Evolutionary conservation across 2,329 filamentous ascomycete species (phyloP).

Genomic region (Alternaria postmessia): DNA sequence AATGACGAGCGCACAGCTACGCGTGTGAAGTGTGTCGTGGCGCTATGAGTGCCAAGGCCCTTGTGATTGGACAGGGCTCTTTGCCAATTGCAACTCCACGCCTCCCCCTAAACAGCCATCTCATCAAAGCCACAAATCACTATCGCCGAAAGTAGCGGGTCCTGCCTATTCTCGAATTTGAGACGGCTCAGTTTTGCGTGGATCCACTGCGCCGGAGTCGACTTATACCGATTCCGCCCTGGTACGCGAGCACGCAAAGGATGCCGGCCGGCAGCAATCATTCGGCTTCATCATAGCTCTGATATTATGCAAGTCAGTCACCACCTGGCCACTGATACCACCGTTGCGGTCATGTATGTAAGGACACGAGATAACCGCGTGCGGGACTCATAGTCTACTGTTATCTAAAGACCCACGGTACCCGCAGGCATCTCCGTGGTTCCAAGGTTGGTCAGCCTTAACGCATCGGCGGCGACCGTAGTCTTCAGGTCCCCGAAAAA

Average conservation of each 20-base stretch:
- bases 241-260: neutral
- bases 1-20: slow-evolving; percentile 3
- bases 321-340: neutral
- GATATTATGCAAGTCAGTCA: slow-evolving; percentile 1
- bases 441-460: neutral
- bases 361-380: neutral
- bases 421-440: neutral
- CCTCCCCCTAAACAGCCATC: neutral
- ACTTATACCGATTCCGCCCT: neutral
- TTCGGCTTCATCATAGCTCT: slow-evolving; percentile 2
- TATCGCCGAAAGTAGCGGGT: neutral
- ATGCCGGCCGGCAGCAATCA: neutral
- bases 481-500: neutral
- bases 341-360: neutral
- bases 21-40: neutral
- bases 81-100: neutral
- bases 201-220: slow-evolving; percentile 4
- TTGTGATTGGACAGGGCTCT: neutral
- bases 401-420: neutral
- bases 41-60: slow-evolving; percentile 8
- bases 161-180: neutral
- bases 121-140: slow-evolving; percentile 5
- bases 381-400: neutral
- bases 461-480: slow-evolving; percentile 1
- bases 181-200: slow-evolving; percentile 6